Base-by-base conservation (phyloP, 805 yeast genomes). In the Suhomyces vadensis region DNA sequence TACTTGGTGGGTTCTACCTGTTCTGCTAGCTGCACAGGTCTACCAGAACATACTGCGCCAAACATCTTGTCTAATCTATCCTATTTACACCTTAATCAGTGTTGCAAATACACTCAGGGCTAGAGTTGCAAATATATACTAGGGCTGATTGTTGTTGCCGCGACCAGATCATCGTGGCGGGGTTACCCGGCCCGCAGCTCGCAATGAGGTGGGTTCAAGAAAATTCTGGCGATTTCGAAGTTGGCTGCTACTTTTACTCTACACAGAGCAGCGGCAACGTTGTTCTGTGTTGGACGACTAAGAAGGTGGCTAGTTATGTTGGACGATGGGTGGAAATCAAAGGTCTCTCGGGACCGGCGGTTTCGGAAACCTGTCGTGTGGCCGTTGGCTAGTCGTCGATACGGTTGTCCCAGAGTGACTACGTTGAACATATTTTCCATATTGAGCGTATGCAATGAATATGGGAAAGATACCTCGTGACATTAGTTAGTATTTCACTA, bases 351-450 rank as follows among this genome's bases (percentile, higher is more conserved):
- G 37, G 37, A 20, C 37, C 17, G 10, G 4, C n/a, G 14, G 7
- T 11, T 20, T 20, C 22, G 43, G 6, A 29, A 10, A 14, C 33
- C 9, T 25, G 21, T 21, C 33, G 11, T 24, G 17, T 19, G 37
- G 23, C 43, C 37, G 24, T 45, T 36, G 48, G 35, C 35, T 33
- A 31, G 36, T 37, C 58, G 58, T 68, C 75, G 83, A 80, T 79
- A 81, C 85, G 63, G 63, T 67, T 67, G 78, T 75, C 87, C 87
- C 67, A 85, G 67, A 56, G 58, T 73, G 20, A 78, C 58, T 57
- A 77, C 89, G 75, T 60, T 56, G 74, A 80, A 85, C 92, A 84
- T 84, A 85, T 85, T 85, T 79, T 82, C 87, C 90, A 81, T 81
- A 80, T 81, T 73, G 75, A 60, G 69, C 70, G 33, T 35, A 39